These are phyloP conservation scores for Chaetothyriales sp. DNA, from an alignment of 2,329 filamentous ascomycete species.

Conservation along the genomic window DNA sequence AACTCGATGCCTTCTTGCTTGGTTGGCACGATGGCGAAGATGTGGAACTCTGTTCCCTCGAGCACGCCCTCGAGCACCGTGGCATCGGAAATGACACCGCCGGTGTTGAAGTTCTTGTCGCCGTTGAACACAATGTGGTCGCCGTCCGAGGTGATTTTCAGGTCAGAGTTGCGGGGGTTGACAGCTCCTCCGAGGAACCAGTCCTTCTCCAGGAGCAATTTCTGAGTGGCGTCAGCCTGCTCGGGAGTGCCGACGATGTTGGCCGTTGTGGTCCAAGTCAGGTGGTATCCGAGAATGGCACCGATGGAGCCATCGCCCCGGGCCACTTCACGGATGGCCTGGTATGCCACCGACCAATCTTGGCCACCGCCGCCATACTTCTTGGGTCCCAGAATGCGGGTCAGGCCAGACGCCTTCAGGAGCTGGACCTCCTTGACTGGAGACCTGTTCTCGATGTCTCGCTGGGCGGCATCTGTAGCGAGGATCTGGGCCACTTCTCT, in stretches of 20 bases:
- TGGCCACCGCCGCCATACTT: slow-evolving; percentile 40
- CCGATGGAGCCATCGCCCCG: slow-evolving; percentile 49
- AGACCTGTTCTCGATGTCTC: slow-evolving; percentile 39
- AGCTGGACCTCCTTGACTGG: slow-evolving; percentile 37
- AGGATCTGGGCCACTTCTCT: slow-evolving; percentile 36
- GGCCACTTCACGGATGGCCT: slow-evolving; percentile 46
- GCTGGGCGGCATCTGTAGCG: slow-evolving; percentile 30
- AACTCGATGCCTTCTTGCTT: slow-evolving; percentile 40
- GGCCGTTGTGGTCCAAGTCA: slow-evolving; percentile 48
- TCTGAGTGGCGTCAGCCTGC: slow-evolving; percentile 42
- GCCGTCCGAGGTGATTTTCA: slow-evolving; percentile 40
- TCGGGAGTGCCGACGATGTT: slow-evolving; percentile 45
- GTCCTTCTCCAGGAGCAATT: slow-evolving; percentile 47
- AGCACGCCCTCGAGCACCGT: slow-evolving; percentile 50
- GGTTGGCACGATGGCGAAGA: slow-evolving; percentile 47
- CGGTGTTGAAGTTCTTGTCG: slow-evolving; percentile 52
- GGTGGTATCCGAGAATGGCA: slow-evolving; percentile 51
- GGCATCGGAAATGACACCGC: slow-evolving; percentile 50
- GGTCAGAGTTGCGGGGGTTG: slow-evolving; percentile 48
- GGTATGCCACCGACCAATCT: slow-evolving; percentile 41
- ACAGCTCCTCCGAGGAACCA: slow-evolving; percentile 53
- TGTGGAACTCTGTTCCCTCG: slow-evolving; percentile 43
- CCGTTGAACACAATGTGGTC: slow-evolving; percentile 28
- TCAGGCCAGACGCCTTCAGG: slow-evolving; percentile 36
- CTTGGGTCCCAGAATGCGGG: slow-evolving; percentile 36